phyloP scores from a whole-genome alignment of 2,329 filamentous ascomycete genomes.

The Trichoderma lentiforme region DNA sequence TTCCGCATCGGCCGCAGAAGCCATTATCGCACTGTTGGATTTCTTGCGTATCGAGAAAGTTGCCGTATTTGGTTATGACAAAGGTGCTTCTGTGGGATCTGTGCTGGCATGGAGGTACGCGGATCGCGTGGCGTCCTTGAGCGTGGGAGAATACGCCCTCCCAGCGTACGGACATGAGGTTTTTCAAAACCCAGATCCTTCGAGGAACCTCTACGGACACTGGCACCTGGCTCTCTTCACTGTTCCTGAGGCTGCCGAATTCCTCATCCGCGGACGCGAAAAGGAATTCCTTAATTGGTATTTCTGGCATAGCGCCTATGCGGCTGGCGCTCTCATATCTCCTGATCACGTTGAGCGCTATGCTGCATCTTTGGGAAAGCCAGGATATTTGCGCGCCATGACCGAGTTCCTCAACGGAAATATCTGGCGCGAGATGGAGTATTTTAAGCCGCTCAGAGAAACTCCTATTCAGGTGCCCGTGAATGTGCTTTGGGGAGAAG shows the following conservation, averaged over 20 bases:
- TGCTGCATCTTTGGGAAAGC: slow-evolving; percentile 38
- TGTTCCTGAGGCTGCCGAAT: slow-evolving; percentile 45
- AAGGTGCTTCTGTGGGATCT: slow-evolving; percentile 41
- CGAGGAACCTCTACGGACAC: slow-evolving; percentile 39
- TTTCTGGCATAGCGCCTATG: slow-evolving; percentile 44
- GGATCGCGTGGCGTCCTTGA: slow-evolving; percentile 33
- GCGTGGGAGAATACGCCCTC: slow-evolving; percentile 39
- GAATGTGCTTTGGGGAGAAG: slow-evolving; percentile 29
- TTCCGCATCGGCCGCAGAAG: slow-evolving; percentile 36
- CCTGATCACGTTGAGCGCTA: slow-evolving; percentile 40
- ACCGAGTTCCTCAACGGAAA: slow-evolving; percentile 33
- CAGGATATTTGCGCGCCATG: slow-evolving; percentile 41
- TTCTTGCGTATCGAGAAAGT: slow-evolving; percentile 41
- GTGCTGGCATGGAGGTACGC: slow-evolving; percentile 39
- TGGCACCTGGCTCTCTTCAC: slow-evolving; percentile 45
- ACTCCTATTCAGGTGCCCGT: slow-evolving; percentile 21
- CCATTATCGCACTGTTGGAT: slow-evolving; percentile 39
- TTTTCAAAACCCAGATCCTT: slow-evolving; percentile 30
- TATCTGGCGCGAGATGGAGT: slow-evolving; percentile 34
- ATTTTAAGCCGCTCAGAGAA: slow-evolving; percentile 33
- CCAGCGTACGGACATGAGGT: slow-evolving; percentile 42
- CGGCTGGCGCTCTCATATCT: slow-evolving; percentile 35
- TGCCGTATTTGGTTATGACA: slow-evolving; percentile 45
- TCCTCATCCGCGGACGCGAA: slow-evolving; percentile 42
- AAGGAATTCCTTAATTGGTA: slow-evolving; percentile 45